Percentiles rank a stretch among this genome's conserved stretches.
These are phyloP conservation scores for Candida silvatica DNA, from an alignment of 805 yeast genomes.

Conservation along the genomic window DNA sequence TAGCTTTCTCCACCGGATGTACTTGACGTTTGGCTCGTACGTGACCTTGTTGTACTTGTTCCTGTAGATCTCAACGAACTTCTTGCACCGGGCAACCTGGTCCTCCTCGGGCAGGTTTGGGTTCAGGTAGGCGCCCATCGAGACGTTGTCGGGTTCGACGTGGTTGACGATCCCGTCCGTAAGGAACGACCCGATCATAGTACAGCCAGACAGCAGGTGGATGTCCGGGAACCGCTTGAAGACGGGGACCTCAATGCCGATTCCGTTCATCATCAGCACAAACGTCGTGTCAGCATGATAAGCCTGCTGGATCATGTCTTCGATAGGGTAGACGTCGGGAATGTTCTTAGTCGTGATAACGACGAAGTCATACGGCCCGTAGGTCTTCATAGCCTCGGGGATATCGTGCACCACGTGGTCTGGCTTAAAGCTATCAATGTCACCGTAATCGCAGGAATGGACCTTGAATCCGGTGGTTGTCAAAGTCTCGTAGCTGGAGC, in stretches of 20 bases:
- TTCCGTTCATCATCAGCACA: slow-evolving; percentile 32
- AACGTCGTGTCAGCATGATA: slow-evolving; percentile 24
- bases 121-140: slow-evolving; percentile 30
- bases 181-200: slow-evolving; percentile 27
- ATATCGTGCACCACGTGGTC: slow-evolving; percentile 30
- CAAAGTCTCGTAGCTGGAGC: slow-evolving; percentile 56
- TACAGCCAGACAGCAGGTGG: slow-evolving; percentile 30
- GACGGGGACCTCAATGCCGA: slow-evolving; percentile 29
- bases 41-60: slow-evolving; percentile 21
- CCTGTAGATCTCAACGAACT: slow-evolving; percentile 26
- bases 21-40: slow-evolving; percentile 29
- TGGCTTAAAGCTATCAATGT: slow-evolving; percentile 47
- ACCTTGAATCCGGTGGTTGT: slow-evolving; percentile 45
- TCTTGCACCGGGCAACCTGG: slow-evolving; percentile 23
- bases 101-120: slow-evolving; percentile 14
- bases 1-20: slow-evolving; percentile 37
- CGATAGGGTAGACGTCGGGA: slow-evolving; percentile 51
- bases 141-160: slow-evolving; percentile 24
- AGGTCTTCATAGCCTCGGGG: slow-evolving; percentile 34
- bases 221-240: slow-evolving; percentile 26
- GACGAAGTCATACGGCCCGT: slow-evolving; percentile 42
- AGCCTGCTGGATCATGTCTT: slow-evolving; percentile 21
- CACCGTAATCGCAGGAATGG: slow-evolving; percentile 57
- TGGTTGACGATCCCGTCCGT: slow-evolving; percentile 26
- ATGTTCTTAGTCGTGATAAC: slow-evolving; percentile 56